These are phyloP conservation scores for Cytospora schulzeri DNA, from an alignment of 2,329 filamentous ascomycete species.

Conservation along the genomic window DNA sequence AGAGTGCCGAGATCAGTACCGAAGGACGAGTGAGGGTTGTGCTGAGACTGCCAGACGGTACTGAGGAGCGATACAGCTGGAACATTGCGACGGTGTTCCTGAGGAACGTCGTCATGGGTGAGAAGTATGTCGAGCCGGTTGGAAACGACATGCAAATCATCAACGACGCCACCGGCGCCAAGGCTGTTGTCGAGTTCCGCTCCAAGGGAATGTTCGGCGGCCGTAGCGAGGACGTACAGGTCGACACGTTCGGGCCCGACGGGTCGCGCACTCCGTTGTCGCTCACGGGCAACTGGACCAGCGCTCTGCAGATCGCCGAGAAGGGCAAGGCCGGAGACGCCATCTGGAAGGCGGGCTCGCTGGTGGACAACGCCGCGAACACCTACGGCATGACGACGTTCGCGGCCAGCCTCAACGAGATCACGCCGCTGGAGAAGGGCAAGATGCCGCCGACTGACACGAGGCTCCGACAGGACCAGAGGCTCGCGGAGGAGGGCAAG, in stretches of 20 bases:
- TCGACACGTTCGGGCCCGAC: constrained; percentile 69
- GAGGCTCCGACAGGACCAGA: constrained; percentile 83
- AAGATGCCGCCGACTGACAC: constrained; percentile 81
- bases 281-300: constrained; percentile 84
- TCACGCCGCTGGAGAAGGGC: constrained; percentile 76
- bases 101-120: constrained; percentile 93
- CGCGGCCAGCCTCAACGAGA: constrained; percentile 83
- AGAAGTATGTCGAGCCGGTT: constrained; percentile 96
- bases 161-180: constrained; percentile 82
- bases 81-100: constrained; percentile 85
- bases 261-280: constrained; percentile 68
- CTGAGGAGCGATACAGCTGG: constrained; percentile 87
- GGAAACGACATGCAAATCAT: constrained; percentile 78
- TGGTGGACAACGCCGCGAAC: constrained; percentile 77
- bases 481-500: constrained; percentile 50
- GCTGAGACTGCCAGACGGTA: constrained; percentile 65
- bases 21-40: constrained; percentile 83
- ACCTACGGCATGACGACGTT: constrained; percentile 90
- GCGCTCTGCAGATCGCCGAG: constrained; percentile 55
- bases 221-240: constrained; percentile 83
- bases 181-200: constrained; percentile 88
- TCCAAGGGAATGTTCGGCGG: constrained; percentile 97
- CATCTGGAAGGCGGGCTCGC: constrained; percentile 76
- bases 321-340: constrained; percentile 65
- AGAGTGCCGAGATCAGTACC: constrained; percentile 90